A percentile compares a stretch with the other conserved stretches of the same genome.
These are phyloP conservation scores for Brassica cretica DNA, from an alignment of 345 rosid species.

Conservation along the genomic window DNA sequence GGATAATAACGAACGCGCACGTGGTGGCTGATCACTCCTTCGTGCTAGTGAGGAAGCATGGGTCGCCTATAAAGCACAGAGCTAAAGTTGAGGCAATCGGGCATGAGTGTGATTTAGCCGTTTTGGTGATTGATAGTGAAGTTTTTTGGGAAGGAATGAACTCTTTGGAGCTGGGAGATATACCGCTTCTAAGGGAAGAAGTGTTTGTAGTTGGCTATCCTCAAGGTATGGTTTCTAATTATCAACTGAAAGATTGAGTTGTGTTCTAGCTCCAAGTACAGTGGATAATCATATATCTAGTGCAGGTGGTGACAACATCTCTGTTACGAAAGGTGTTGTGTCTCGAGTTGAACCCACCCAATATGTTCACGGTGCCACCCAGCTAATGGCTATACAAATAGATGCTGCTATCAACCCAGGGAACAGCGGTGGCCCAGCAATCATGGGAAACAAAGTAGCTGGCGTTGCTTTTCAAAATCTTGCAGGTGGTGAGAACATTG, in stretches of 20 bases:
- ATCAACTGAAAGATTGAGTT: not conserved
- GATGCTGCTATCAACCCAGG: constrained; percentile 97
- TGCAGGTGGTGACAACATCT: constrained; percentile 87
- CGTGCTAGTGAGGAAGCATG: constrained; percentile 83
- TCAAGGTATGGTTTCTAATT: constrained; percentile 52
- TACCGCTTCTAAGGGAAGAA: constrained; percentile 73
- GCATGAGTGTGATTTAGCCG: constrained; percentile 85
- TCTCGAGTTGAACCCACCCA: constrained; percentile 94
- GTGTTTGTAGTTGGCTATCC: constrained; percentile 92
- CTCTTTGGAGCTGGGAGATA: constrained; percentile 72
- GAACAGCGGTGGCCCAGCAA: constrained; percentile 89
- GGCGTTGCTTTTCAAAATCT: constrained; percentile 94
- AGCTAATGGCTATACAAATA: constrained; percentile 90
- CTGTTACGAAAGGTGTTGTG: constrained; percentile 94
- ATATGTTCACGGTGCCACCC: constrained; percentile 81
- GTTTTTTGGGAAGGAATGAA: constrained; percentile 56
- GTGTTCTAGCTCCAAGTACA: not conserved
- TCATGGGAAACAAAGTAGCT: constrained; percentile 84
- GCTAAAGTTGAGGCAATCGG: constrained; percentile 75
- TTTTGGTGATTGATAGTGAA: constrained; percentile 64
- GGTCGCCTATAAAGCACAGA: constrained; percentile 67
- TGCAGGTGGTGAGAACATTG: constrained; percentile 89
- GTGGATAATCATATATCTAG: not conserved
- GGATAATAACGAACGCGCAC: constrained; percentile 82
- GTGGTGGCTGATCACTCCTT: constrained; percentile 86